These are phyloP conservation scores for Auricularia sp. DNA, from an alignment of 768 basidiomycete species.

Conservation along the genomic window DNA sequence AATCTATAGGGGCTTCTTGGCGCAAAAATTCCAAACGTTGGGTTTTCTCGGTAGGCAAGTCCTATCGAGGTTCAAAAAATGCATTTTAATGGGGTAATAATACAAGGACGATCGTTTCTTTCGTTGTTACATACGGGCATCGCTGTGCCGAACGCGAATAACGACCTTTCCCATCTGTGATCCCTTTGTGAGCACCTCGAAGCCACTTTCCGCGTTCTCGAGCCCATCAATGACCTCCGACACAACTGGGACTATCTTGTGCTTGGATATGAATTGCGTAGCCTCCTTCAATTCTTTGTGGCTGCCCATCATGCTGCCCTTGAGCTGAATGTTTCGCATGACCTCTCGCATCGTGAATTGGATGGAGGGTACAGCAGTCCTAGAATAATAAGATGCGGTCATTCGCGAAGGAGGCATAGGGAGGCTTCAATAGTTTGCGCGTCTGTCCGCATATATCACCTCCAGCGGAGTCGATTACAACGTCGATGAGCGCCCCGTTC, in stretches of 20 bases:
- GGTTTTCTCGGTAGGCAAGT: too few relatives aligned
- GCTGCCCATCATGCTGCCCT: slow-evolving; percentile 73
- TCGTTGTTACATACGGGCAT: neutral
- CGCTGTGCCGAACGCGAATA: slow-evolving; percentile 28
- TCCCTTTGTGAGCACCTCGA: slow-evolving; percentile 52
- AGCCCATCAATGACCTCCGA: slow-evolving; percentile 63
- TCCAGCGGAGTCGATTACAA: slow-evolving; percentile 62
- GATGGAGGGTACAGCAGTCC: slow-evolving; percentile 53
- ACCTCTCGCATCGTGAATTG: slow-evolving; percentile 72
- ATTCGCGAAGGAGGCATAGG: neutral
- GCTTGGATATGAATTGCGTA: slow-evolving; percentile 55
- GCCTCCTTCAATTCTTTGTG: slow-evolving; percentile 62
- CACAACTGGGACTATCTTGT: slow-evolving; percentile 60
- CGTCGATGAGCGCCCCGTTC: slow-evolving; percentile 33
- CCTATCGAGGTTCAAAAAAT: too few relatives aligned
- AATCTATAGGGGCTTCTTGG: neutral
- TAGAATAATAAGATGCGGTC: slow-evolving; percentile 16
- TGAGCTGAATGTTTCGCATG: slow-evolving; percentile 59
- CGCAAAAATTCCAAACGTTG: too few relatives aligned
- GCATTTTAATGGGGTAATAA: too few relatives aligned
- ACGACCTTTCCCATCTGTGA: slow-evolving; percentile 76
- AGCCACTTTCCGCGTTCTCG: slow-evolving; percentile 55
- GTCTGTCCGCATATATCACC: slow-evolving; percentile 50
- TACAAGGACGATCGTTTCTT: neutral
- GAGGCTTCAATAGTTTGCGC: slow-evolving; percentile 36